These are phyloP conservation scores for Nevesoporus exiguus DNA, from an alignment of 768 basidiomycete species.

Conservation along the genomic window DNA sequence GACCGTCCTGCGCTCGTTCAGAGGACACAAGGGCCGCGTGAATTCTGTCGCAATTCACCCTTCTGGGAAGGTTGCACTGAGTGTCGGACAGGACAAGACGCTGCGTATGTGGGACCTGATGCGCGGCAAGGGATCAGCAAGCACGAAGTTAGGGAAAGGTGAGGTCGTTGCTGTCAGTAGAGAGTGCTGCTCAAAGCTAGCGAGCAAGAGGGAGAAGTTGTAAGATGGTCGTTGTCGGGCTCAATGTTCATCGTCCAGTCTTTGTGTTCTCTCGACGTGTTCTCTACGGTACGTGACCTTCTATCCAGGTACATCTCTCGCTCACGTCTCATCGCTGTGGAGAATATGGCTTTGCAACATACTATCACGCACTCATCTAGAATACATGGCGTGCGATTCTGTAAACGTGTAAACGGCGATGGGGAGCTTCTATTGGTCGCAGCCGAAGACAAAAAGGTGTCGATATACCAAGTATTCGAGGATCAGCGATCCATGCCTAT, in stretches of 20 bases:
- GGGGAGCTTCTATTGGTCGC: conserved; percentile 77
- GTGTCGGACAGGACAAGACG: conserved; percentile 86
- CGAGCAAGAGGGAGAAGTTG: conserved; percentile 80
- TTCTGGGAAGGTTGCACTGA: conserved; percentile 85
- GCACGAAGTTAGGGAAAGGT: conserved; percentile 89
- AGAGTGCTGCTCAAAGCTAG: neutral
- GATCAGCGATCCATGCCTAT: conserved; percentile 45
- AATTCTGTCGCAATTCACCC: conserved; percentile 92
- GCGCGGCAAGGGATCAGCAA: conserved; percentile 86
- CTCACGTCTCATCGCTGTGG: conserved; percentile 1
- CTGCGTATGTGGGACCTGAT: conserved; percentile 99
- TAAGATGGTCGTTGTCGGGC: conserved; percentile 82
- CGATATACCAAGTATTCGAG: conserved; percentile 63
- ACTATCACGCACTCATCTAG: conserved; percentile 76
- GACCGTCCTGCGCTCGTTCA: conserved; percentile 81
- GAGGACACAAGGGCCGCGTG: conserved; percentile 91
- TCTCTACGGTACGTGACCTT: conserved; percentile 56
- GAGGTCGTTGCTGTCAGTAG: conserved; percentile 9
- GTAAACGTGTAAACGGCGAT: conserved; percentile 49
- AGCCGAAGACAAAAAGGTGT: conserved; percentile 86
- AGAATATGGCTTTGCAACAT: conserved; percentile 80
- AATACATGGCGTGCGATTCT: conserved; percentile 82
- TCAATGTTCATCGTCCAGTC: conserved; percentile 77
- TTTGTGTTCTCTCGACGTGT: conserved; percentile 74
- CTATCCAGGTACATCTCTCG: neutral